Evolutionary conservation across 768 basidiomycete species (phyloP), one percentile per base, ranked within the genome.

Genomic region (Naganishia antarctica): DNA sequence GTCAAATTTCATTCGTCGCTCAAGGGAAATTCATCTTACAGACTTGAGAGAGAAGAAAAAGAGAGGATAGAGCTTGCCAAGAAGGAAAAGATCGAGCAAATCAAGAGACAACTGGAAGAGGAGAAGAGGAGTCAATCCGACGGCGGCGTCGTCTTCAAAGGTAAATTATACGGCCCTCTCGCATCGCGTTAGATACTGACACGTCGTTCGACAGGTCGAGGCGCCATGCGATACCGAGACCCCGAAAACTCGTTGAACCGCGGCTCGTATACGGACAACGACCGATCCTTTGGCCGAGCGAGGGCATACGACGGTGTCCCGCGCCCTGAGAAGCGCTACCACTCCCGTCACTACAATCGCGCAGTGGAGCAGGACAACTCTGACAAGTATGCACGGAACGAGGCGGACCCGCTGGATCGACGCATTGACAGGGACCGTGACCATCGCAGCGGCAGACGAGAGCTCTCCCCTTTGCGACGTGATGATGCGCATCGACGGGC

Each of bases 1-100:
- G n/a, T 26, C 11, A 4, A n/a, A 16, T 15, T 18, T 2, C n/a
- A 28, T 45, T 11, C 1, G 8, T 9, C 18, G n/a, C 9, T n/a
- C 12, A 43, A 18, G 29, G n/a, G n/a, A n/a, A n/a, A n/a, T n/a
- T 18, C 60, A 9, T 37, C 16, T 45, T 29, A 18, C 28, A 69
- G 66, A 44, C 53, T 77, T 47, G 76, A 77, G 61, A 45, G 74
- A 32, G 76, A 77, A 58, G 76, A 77, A 61, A 73, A 76, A 25
- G 74, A 74, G 48, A 57, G 70, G 28, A 63, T 76, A 7, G 73
- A 74, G 49, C 46, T 25, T 48, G 66, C 66, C 16, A 65, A 70
- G 31, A 26, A 69, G 61, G 70, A 70, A 37, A 70, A 66, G 48
- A 59, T 68, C 26, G 70, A 64, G 26, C 69, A 60, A 32, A 66